These are phyloP conservation scores for Lachnellula willkommii DNA, from an alignment of 2,329 filamentous ascomycete species.

Conservation along the genomic window DNA sequence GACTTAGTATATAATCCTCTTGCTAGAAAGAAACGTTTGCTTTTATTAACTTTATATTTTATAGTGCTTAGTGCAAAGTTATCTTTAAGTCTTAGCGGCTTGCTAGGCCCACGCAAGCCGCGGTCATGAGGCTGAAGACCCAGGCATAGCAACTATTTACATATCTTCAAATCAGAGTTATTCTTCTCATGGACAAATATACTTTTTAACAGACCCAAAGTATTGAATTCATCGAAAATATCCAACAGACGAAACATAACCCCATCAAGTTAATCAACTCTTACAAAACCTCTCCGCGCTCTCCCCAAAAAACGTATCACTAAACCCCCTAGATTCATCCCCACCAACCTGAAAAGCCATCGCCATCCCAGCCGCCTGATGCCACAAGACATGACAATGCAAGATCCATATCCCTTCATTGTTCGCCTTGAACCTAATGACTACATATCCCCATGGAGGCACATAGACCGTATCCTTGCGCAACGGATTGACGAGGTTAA, in stretches of 20 bases:
- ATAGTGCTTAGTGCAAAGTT: not conserved
- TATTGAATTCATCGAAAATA: no score
- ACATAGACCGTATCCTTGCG: conserved; percentile 35
- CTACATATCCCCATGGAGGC: conserved; percentile 33
- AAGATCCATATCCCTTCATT: conserved; percentile 37
- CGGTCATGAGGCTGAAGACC: no score
- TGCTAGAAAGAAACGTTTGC: not conserved
- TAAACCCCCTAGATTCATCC: conserved; percentile 15
- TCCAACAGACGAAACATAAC: no score
- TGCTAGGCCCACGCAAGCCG: no score
- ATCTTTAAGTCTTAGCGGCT: no score
- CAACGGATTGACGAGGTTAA: conserved; percentile 6
- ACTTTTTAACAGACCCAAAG: no score
- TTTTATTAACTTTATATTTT: not conserved
- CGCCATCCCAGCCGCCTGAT: conserved; percentile 36
- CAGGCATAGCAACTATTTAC: no score
- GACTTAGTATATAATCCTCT: not conserved
- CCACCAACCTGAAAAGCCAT: conserved; percentile 25
- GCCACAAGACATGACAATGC: conserved; percentile 36
- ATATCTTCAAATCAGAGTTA: no score
- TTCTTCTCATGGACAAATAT: no score
- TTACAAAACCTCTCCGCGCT: not conserved
- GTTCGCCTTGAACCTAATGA: conserved; percentile 34
- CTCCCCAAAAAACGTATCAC: not conserved
- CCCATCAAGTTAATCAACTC: no score